Evolutionary conservation across 2,329 filamentous ascomycete genomes (phyloP), one percentile per base, ranked within the genome.

Genomic region (Aspergillus sp.): DNA sequence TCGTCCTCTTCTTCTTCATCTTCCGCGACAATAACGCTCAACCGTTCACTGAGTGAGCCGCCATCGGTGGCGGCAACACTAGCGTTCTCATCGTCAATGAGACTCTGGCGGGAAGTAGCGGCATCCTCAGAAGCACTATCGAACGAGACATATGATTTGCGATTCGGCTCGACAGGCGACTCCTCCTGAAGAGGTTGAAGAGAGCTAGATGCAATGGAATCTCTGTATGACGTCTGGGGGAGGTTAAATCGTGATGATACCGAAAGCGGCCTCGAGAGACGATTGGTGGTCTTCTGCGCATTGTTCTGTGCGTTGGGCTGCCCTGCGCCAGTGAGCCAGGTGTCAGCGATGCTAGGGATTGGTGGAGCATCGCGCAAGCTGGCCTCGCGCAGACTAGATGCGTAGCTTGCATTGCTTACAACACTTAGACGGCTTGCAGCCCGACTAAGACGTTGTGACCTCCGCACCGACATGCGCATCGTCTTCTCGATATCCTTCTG

Each of bases 401-500:
- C 89, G 62, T 90, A 88, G 70, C 93, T 97, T 60, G 91, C 78
- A 63, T 88, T 97, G 69, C 91, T 97, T 13, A 90, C 89, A 54
- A 95, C 90, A 64, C 90, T 96, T 50, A 98, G 78, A 25, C 91
- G 88, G 66, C 88, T 95, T 56, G 94, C 91, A 56, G 94, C 88
- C 66, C 88, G 88, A 73, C 91, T 97, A 54, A 97, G 77, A 46
- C 93, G 86, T 46, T 88, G 88, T 37, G 91, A 97, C 57, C 93
- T 82, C 57, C 91, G 82, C 68, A 96, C 86, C 0, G 91, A 96
- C 69, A 96, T 81, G 43, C 93, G 86, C 53, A 95, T 90, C 0
- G 93, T 97, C 58, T 90, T 86, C 67, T 97, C 93, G 64, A 98
- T 96, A 59, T 95, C 89, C 64, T 95, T 90, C 48, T 88, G 84